Evolutionary conservation across 2,329 filamentous ascomycete genomes (phyloP).

Genomic region (Beauveria brongniartii): DNA sequence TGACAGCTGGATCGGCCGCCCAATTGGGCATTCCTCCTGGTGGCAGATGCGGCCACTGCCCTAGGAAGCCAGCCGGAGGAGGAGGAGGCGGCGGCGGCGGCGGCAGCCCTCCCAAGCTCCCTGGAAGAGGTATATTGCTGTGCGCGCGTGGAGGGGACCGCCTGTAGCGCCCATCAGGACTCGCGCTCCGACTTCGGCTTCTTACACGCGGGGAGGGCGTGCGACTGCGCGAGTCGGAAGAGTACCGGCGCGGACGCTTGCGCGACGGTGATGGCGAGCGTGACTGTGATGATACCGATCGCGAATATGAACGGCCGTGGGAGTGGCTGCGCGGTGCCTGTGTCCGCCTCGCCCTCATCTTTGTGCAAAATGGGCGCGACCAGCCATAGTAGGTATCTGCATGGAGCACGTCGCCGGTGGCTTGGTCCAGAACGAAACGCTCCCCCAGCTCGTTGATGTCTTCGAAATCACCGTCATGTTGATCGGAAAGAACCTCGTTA

Average conservation of each 20-base stretch:
- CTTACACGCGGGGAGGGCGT: constrained; percentile 15
- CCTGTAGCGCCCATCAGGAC: constrained; percentile 16
- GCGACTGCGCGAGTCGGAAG: constrained; percentile 18
- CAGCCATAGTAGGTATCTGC: constrained; percentile 83
- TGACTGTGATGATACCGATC: constrained; percentile 19
- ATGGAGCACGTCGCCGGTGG: constrained; percentile 55
- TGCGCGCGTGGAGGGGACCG: constrained; percentile 26
- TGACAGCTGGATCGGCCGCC: constrained; percentile 13
- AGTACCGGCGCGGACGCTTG: constrained; percentile 22
- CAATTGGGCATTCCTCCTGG: constrained; percentile 14
- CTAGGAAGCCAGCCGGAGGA: constrained; percentile 31
- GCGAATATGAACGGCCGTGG: constrained; percentile 24
- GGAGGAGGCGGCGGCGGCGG: constrained; percentile 25
- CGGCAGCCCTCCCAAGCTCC: constrained; percentile 16
- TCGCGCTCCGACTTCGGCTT: constrained; percentile 23
- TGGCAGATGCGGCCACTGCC: constrained; percentile 28
- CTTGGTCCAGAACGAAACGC: constrained; percentile 53
- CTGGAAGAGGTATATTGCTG: constrained; percentile 17
- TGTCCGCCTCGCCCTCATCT: constrained; percentile 51
- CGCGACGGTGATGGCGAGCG: constrained; percentile 24
- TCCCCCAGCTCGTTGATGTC: constrained; percentile 74
- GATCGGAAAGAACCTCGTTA: constrained; percentile 15
- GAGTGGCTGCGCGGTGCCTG: constrained; percentile 13
- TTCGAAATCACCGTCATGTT: constrained; percentile 20
- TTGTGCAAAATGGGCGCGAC: constrained; percentile 72